phyloP scores from a whole-genome alignment of 1,139 yeast genomes.

The Magnusiomyces sp. region DNA sequence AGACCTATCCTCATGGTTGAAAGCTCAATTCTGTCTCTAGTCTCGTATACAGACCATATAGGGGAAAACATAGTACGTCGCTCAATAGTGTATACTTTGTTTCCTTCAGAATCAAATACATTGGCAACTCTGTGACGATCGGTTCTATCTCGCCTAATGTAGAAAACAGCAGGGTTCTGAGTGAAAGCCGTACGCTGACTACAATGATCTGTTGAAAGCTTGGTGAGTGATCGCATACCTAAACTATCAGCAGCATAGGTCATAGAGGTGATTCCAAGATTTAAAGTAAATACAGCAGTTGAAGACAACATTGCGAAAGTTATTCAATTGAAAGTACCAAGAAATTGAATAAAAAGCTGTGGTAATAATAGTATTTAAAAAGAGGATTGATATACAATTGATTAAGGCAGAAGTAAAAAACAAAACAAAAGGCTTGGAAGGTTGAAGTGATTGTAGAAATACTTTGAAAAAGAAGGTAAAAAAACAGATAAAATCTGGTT shows the following conservation, averaged over 20 bases:
- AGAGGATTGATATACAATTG: no score
- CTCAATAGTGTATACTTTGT: conserved; percentile 43
- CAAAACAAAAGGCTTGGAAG: no score
- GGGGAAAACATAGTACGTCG: conserved; percentile 43
- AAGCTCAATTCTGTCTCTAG: conserved; percentile 41
- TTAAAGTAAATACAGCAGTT: conserved; percentile 12
- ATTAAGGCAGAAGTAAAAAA: no score
- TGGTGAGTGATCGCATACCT: conserved; percentile 10
- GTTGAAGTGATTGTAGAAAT: no score
- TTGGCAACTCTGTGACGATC: conserved; percentile 40
- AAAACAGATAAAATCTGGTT: no score
- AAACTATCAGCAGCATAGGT: conserved; percentile 11
- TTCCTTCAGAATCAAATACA: conserved; percentile 42
- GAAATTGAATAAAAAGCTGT: no score
- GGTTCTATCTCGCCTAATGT: conserved; percentile 43
- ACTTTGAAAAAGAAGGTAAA: no score
- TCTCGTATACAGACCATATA: conserved; percentile 43
- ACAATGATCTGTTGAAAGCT: conserved; percentile 10
- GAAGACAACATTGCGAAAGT: conserved; percentile 12
- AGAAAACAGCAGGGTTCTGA: conserved; percentile 35
- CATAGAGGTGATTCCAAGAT: conserved; percentile 12
- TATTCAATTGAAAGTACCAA: no score
- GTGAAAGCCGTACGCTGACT: conserved; percentile 28
- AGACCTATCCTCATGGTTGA: conserved; percentile 47
- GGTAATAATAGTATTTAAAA: neutral